Base-by-base conservation (phyloP, 2,329 filamentous ascomycete genomes). In the Trichophyton benhamiae region DNA sequence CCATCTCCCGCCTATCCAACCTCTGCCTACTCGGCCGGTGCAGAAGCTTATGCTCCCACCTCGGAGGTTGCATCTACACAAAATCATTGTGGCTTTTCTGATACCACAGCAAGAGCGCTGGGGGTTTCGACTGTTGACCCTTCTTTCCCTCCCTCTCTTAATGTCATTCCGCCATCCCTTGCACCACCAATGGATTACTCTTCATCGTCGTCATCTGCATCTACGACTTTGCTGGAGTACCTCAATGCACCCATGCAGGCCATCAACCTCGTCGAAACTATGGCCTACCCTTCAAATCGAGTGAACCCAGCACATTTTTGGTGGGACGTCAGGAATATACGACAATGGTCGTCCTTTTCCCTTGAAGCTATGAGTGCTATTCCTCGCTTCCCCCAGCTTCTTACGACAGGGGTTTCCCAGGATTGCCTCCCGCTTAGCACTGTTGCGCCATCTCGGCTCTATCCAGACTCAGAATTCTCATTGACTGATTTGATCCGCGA, bases 241-340 rank as follows among this genome's bases (percentile, higher is more conserved):
- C 83, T 97, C 57, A 91, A 87, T 2, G 79, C 82, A 0, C 77
- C 88, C 63, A 96, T 95, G 70, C 91, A 91, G 20, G 86, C 89
- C 22, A 87, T 91, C 17, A 87, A 87, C 46, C 79, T 96, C 38
- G 89, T 95, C 42, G 87, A 87, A 69, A 88, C 87, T 66, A 83
- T 92, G 66, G 88, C 87, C 63, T 86, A 87, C 71, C 72, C 85
- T 76, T 65, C 78, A 80, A 69, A 83, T 79, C 65, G 88, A 84
- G 72, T 85, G 80, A 69, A 82, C 80, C 74, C 87, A 68, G 89
- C 87, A 72, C 86, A 95, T 77, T 96, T 92, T 74, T 97, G 92
- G 92, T 96, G 90, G 88, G 92, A 97, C 70, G 82, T 95, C 62
- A 88, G 92, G 67, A 92, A 95, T 72, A 80, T 96, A 66, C 85